Base-by-base conservation (phyloP, 2,329 filamentous ascomycete species). In the Talaromyces amestolkiae region DNA sequence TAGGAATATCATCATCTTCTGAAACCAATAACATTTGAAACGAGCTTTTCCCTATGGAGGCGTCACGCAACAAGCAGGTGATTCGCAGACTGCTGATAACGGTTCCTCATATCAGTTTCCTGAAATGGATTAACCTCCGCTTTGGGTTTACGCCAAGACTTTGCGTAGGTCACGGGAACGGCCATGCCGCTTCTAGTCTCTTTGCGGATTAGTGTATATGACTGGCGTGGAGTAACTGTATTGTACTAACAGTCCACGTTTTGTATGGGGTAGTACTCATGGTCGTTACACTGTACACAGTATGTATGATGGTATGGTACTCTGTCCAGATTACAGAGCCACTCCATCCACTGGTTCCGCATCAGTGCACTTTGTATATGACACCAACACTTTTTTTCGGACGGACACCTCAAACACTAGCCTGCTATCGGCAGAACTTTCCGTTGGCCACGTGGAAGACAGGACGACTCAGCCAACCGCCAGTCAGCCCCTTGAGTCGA, bases 41-140 rank as follows among this genome's bases (percentile, higher is more conserved):
- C 27, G 27, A 35, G 3, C 31, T 35, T 31, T 54, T 17, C 51
- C 51, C 31, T 31, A 31, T 7, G 22, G 22, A 49, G 1, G 22
- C 22, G 22, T 22, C 22, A 22, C 15, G 43, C 43, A 47, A 24
- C 43, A 47, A 24, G n/a, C 43, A 47, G 22, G 43, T 49, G 6
- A 27, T 47, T 22, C 11, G 45, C 47, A 51, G 3, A 13, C 13
- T 49, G 19, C 45, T 51, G 49, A 33, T 54, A 35, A 13, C 24
- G 49, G 15, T 56, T 33, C 24, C 24, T 5, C 31, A 15, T 17
- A 56, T 37, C 53, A 24, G n/a, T 37, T 56, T 37, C 53, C 53
- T 15, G 33, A 39, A 56, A 56, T 39, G 53, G 53, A 39, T 56
- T 56, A 56, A 56, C 17, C 33, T 56, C 53, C 53, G 22, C 53